Percentiles rank a stretch among this genome's conserved stretches.
Conservation (phyloP, 2,329 filamentous ascomycete genomes). For the Apiospora koreana region DNA sequence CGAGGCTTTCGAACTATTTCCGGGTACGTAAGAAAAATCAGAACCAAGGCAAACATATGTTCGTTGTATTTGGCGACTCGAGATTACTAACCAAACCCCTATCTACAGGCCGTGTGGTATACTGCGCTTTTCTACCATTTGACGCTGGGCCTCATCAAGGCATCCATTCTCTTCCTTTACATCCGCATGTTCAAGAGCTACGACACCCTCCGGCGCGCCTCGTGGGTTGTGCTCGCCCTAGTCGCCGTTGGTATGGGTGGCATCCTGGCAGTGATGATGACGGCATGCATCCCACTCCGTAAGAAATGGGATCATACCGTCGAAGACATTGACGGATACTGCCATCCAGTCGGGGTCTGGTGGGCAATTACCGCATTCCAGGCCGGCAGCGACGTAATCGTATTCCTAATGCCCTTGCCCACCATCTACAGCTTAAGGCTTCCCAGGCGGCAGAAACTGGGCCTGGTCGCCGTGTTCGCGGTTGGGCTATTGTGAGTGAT, state of each 20-base stretch:
- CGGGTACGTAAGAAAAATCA: background rate
- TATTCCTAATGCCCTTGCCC: constrained; percentile 39
- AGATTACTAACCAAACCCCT: background rate
- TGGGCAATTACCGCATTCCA: constrained; percentile 27
- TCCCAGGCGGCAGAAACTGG: constrained; percentile 42
- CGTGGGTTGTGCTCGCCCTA: background rate
- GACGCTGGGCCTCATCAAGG: constrained; percentile 2
- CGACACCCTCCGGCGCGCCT: background rate
- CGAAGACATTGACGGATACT: constrained; percentile 14
- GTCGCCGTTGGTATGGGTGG: background rate
- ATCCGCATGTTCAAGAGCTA: constrained; percentile 8
- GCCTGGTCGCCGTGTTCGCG: constrained; percentile 38
- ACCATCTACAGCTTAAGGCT: constrained; percentile 46
- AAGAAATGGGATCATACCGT: constrained; percentile 9
- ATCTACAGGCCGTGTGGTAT: constrained; percentile 4
- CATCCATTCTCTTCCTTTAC: constrained; percentile 4
- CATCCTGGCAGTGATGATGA: constrained; percentile 8
- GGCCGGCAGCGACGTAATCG: constrained; percentile 26
- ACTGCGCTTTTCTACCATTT: background rate
- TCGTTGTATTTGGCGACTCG: background rate
- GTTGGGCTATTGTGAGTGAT: constrained; percentile 41
- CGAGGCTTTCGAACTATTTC: background rate
- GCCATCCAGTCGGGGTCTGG: constrained; percentile 23
- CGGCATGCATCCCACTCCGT: constrained; percentile 10
- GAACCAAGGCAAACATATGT: background rate